Conservation (phyloP, 441 rosid genomes). For the Omphalea diandra region DNA sequence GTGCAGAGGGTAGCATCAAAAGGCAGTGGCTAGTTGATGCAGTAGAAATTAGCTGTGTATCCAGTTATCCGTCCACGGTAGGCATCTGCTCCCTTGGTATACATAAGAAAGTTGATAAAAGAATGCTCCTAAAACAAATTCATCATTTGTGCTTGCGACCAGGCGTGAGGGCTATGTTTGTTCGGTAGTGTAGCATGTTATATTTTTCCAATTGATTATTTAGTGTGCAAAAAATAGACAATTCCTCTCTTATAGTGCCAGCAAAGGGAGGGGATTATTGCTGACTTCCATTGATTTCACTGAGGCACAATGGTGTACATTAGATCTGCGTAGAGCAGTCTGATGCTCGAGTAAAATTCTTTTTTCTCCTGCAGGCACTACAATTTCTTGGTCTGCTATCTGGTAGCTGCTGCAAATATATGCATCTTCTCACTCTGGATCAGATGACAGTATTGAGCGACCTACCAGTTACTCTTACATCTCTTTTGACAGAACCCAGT, state of each 20-base stretch:
- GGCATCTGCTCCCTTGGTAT: constrained; percentile 17
- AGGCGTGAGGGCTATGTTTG: background rate
- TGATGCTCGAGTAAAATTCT: background rate
- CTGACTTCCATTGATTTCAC: background rate
- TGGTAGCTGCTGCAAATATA: constrained; percentile 82
- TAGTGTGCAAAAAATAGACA: background rate
- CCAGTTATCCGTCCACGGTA: constrained; percentile 83
- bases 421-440: constrained; percentile 81
- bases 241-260: background rate
- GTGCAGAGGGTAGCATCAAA: constrained; percentile 65
- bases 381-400: constrained; percentile 70
- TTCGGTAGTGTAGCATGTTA: background rate
- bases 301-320: background rate
- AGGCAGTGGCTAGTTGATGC: constrained; percentile 90
- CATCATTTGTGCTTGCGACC: background rate
- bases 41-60: constrained; percentile 81
- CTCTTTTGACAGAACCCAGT: constrained; percentile 55
- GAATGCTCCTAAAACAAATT: background rate
- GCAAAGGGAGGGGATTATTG: background rate
- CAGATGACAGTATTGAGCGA: constrained; percentile 50
- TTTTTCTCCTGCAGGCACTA: constrained; percentile 52
- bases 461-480: constrained; percentile 69
- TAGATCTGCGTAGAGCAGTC: background rate
- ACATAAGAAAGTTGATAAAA: background rate
- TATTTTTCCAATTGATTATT: background rate